Percentiles rank a stretch among this genome's conserved stretches.
Conservation (phyloP, 2,329 filamentous ascomycete species). For the Lasiodiplodia citricola region DNA sequence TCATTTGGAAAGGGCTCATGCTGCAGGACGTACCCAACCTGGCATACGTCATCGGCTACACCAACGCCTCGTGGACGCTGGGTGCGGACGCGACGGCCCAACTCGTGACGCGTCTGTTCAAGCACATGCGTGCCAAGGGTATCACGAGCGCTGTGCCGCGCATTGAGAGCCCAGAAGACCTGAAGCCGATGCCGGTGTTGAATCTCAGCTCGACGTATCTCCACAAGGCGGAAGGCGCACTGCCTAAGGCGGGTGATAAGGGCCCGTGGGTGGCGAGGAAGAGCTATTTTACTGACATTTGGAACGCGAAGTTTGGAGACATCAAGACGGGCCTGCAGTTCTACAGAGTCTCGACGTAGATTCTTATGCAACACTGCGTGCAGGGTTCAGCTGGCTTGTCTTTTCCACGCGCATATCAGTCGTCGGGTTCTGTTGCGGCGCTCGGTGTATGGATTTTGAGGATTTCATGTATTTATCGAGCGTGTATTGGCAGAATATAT, state of each 20-base stretch:
- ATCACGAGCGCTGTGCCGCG: constrained; percentile 15
- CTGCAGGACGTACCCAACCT: constrained; percentile 67
- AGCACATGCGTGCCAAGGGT: constrained; percentile 48
- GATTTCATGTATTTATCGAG: background rate
- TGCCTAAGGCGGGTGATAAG: constrained; percentile 56
- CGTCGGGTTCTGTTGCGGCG: background rate
- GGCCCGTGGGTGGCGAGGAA: constrained; percentile 52
- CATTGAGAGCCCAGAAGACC: background rate
- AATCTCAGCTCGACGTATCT: constrained; percentile 60
- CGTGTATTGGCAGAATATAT: too few species aligned
- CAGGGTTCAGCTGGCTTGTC: background rate
- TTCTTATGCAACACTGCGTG: background rate
- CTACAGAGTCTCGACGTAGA: constrained; percentile 31
- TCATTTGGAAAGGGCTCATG: constrained; percentile 67
- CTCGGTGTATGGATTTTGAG: background rate
- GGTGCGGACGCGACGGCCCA: constrained; percentile 61
- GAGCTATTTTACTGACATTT: constrained; percentile 52
- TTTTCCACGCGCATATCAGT: background rate
- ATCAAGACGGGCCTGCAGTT: constrained; percentile 49
- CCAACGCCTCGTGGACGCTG: constrained; percentile 66
- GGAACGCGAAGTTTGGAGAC: constrained; percentile 49
- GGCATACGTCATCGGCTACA: constrained; percentile 64
- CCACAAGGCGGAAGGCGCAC: constrained; percentile 44
- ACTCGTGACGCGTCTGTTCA: constrained; percentile 58
- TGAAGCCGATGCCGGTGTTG: constrained; percentile 42